Conservation (phyloP, 2,329 filamentous ascomycete species). For the Sporothrix dimorphospora region DNA sequence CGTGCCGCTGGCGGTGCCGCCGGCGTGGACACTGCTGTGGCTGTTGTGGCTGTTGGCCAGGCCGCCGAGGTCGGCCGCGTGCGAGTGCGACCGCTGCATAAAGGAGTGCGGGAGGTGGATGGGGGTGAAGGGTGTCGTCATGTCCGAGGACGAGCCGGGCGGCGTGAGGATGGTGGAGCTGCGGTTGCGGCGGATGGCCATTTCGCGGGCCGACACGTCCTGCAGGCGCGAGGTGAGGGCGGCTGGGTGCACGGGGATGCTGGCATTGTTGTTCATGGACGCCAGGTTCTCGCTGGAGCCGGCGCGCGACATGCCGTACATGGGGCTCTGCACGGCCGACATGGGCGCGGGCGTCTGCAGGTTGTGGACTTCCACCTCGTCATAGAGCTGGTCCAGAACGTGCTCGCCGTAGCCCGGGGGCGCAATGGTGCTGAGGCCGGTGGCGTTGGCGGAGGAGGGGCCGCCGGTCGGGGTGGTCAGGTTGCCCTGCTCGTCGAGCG, state of each 20-base stretch:
- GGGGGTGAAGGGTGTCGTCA: conserved; percentile 48
- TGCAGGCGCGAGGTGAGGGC: conserved; percentile 69
- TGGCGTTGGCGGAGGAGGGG: conserved; percentile 49
- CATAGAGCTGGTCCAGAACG: conserved; percentile 86
- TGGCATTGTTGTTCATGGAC: conserved; percentile 51
- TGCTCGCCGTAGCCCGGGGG: conserved; percentile 95
- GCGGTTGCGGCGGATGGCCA: conserved; percentile 45
- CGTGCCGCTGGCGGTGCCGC: conserved; percentile 3
- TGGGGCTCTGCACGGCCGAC: conserved; percentile 80
- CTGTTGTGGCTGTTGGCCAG: not conserved
- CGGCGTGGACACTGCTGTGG: not conserved
- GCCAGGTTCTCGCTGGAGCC: conserved; percentile 82
- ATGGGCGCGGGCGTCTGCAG: conserved; percentile 74
- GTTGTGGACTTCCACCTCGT: conserved; percentile 79
- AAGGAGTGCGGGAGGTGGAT: conserved; percentile 39
- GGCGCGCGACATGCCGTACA: conserved; percentile 70
- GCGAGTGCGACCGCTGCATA: conserved; percentile 36
- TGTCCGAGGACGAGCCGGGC: conserved; percentile 44
- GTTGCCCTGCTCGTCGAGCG: conserved; percentile 84
- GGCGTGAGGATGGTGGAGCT: conserved; percentile 44
- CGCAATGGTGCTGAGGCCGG: conserved; percentile 62
- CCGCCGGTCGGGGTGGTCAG: conserved; percentile 63
- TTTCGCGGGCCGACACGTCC: conserved; percentile 57
- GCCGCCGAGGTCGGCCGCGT: not conserved
- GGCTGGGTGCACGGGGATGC: conserved; percentile 53